Conservation (phyloP, 306 rosid genomes). For the Abrus precatorius region DNA sequence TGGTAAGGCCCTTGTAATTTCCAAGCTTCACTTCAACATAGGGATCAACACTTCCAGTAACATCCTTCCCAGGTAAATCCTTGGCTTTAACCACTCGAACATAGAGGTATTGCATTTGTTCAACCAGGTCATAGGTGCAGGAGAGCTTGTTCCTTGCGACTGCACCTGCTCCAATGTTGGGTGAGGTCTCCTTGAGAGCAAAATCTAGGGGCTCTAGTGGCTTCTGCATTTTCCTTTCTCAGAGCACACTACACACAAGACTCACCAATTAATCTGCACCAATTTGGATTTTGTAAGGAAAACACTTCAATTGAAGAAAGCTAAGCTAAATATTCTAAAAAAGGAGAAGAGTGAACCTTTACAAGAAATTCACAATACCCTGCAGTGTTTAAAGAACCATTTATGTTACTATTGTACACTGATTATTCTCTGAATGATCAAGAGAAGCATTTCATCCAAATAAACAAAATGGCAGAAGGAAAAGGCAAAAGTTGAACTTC, state of each 20-base stretch:
- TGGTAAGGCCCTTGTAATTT: constrained; percentile 77
- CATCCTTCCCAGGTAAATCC: constrained; percentile 80
- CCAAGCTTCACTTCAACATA: constrained; percentile 88
- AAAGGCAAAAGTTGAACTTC: constrained; percentile 7
- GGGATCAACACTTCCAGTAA: constrained; percentile 77
- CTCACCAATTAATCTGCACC: constrained; percentile 32
- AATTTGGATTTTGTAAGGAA: constrained; percentile 20
- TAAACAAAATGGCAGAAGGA: constrained; percentile 11
- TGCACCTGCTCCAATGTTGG: constrained; percentile 75
- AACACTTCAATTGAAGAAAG: constrained; percentile 31
- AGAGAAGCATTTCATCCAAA: constrained; percentile 8
- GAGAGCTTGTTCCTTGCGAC: constrained; percentile 73
- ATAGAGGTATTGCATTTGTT: constrained; percentile 86
- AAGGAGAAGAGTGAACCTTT: constrained; percentile 3
- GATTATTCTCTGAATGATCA: background rate
- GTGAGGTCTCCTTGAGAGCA: constrained; percentile 77
- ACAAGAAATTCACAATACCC: constrained; percentile 5
- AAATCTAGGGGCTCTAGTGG: constrained; percentile 65
- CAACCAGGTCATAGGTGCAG: constrained; percentile 85
- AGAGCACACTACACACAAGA: constrained; percentile 31
- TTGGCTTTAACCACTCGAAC: constrained; percentile 83
- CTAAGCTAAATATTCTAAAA: background rate
- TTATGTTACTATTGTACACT: background rate
- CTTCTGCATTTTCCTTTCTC: constrained; percentile 67
- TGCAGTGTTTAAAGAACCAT: constrained; percentile 6